Base-by-base conservation (phyloP, 1,139 yeast genomes). In the Pneumocystis jirovecii region DNA sequence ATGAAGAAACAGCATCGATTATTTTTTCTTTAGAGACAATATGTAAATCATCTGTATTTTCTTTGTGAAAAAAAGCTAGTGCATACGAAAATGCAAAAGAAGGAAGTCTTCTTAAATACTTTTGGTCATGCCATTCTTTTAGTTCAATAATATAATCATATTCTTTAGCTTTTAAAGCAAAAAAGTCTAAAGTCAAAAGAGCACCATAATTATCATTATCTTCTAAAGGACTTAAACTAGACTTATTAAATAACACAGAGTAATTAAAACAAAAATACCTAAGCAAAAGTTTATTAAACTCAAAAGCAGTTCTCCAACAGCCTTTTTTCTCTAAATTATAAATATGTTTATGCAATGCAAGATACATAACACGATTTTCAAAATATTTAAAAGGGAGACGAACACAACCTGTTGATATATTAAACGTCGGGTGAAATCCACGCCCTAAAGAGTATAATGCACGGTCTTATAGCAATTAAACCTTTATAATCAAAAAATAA, bases 201-300 rank as follows among this genome's bases (percentile, higher is more conserved):
- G 86, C 90, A 15, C 96, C 96, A 66, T 86, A 76, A 0, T 96
- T 96, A 77, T 89, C 97, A 63, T 86, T 89, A 1, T 84, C 81
- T 0, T 96, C 96, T 56, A 84, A 81, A 61, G 89, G 76, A 0
- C 89, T 82, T 69, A 86, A 77, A 42, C 40, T 42, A 45, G 10
- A 45, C 4, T 12, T 21, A 29, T 19, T 61, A 45, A 61, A 61
- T 12, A 42, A 61, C 12, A 21, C 12, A 3, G 3, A 21, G 10
- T 15, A n/a, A 42, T 19, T 7, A 40, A 44, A 8, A 25, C 17
- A 25, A 12, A 45, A 35, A n/a, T 61, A 21, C 29, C 64, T 67
- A n/a, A 69, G 65, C 64, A 90, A 76, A 7, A 86, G 77, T 72
- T 87, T 89, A 70, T 87, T 83, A 77, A 85, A 89, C 60, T 84